phyloP scores from a whole-genome alignment of 176 grass and related monocot genomes.

The Hsuehochloa calcarea region DNA sequence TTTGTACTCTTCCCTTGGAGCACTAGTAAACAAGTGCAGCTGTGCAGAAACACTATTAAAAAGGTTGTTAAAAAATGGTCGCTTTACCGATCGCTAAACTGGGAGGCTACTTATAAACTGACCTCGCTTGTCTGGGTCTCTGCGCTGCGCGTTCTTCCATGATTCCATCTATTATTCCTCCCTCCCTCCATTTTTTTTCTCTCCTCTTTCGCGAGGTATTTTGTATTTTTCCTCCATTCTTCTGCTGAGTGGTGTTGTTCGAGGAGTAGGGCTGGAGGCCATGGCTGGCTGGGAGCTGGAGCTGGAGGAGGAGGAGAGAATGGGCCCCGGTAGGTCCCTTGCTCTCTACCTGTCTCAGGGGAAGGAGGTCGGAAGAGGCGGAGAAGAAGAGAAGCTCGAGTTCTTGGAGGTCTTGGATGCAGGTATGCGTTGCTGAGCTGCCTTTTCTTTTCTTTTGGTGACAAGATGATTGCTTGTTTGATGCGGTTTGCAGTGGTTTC shows the following conservation, averaged over 20 bases:
- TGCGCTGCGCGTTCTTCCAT: conserved; percentile 15
- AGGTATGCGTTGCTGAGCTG: conserved; percentile 16
- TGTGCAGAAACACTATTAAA: neutral
- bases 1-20: neutral
- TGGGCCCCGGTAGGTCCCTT: neutral
- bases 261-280: neutral
- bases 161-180: conserved; percentile 7
- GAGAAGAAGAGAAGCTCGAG: neutral
- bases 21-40: neutral
- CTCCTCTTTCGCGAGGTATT: neutral
- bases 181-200: neutral
- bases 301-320: neutral
- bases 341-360: neutral
- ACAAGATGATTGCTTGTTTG: neutral
- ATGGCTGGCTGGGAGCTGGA: neutral
- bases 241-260: neutral
- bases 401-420: conserved; percentile 37
- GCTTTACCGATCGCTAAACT: conserved; percentile 1
- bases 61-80: neutral
- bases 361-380: neutral
- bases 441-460: neutral
- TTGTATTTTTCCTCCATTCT: neutral
- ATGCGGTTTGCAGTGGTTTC: neutral
- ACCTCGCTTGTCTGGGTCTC: conserved; percentile 24
- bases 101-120: neutral